Base-by-base conservation (phyloP, 352 stramenopile genomes). In the Phytopythium montanum region DNA sequence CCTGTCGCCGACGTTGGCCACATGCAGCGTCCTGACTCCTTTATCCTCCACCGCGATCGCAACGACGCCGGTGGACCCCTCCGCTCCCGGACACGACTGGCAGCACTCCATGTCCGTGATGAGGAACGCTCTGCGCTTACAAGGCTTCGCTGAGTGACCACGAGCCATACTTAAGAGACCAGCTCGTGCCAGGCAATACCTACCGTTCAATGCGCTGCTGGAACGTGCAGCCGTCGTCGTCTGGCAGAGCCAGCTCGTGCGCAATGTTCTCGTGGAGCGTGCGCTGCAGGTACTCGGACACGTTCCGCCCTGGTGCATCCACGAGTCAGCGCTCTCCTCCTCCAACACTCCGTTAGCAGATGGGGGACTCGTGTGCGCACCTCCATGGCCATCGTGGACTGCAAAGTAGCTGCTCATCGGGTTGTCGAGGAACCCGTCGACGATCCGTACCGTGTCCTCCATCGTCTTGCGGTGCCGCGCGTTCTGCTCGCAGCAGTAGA, bases 71-170 rank as follows among this genome's bases (percentile, higher is more conserved):
- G 84, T 92, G 16, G 84, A 85, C 0, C 85, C 85, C 14, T 79
- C 69, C 2, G 69, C 80, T 0, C 72, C 68, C 1, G 77, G 54
- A 48, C 74, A 83, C 4, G 61, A 61, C 57, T 85, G 61, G 54
- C 80, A 90, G 64, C 80, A 91, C 57, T 91, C 81, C 53, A 88
- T 71, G 52, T 94, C 85, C n/a, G 85, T 85, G 48, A 92, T 83
- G 49, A 92, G 62, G 51, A 77, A 94, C 21, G 76, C 79, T 16
- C 85, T 94, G 46, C 33, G 21, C 21, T 7, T 7, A 26, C 26
- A 39, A 53, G 21, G 50, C 46, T 18, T 60, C n/a, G 36, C 38
- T 42, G 21, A 38, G 29, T n/a, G 26, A 10, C 44, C 23, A 10
- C n/a, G 16, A 14, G 18, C 36, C 65, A 41, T 34, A 54, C n/a